phyloP scores from a whole-genome alignment of 345 rosid species.

The Orychophragmus violaceus region DNA sequence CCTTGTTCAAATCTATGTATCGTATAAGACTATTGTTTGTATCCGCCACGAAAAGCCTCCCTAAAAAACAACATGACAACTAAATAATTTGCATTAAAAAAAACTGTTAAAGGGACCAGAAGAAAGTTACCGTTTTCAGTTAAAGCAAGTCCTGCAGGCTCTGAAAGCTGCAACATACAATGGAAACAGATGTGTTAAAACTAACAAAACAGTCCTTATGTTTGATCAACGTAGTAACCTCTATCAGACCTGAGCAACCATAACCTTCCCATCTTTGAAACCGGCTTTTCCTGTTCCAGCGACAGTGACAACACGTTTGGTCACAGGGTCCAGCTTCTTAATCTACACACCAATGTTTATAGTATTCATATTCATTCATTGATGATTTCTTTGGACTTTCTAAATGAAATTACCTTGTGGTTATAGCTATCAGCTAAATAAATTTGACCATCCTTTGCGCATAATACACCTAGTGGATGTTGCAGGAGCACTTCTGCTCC shows the following conservation, averaged over 20 bases:
- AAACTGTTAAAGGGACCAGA: neutral
- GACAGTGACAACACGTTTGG: conserved; percentile 62
- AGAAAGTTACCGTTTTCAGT: conserved; percentile 56
- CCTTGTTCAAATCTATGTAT: conserved; percentile 56
- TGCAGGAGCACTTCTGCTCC: conserved; percentile 92
- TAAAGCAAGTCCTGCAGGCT: conserved; percentile 79
- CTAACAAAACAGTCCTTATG: neutral
- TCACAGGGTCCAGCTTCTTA: conserved; percentile 74
- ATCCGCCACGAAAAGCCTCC: conserved; percentile 75
- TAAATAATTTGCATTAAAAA: no score
- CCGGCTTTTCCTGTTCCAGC: conserved; percentile 97
- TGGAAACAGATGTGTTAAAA: neutral
- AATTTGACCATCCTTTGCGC: conserved; percentile 62
- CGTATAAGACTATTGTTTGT: conserved; percentile 81
- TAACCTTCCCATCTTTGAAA: conserved; percentile 72
- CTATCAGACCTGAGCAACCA: conserved; percentile 61
- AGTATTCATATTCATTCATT: no score
- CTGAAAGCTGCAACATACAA: conserved; percentile 66
- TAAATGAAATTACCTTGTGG: conserved; percentile 58
- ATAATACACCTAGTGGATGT: conserved; percentile 85
- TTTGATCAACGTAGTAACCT: neutral
- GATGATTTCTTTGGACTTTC: no score
- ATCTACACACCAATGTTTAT: conserved; percentile 36
- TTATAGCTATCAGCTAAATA: conserved; percentile 90
- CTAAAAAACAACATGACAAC: conserved; percentile 35